phyloP scores from a whole-genome alignment of 73 alveolate species.

The Symbiodinium pilosum region DNA sequence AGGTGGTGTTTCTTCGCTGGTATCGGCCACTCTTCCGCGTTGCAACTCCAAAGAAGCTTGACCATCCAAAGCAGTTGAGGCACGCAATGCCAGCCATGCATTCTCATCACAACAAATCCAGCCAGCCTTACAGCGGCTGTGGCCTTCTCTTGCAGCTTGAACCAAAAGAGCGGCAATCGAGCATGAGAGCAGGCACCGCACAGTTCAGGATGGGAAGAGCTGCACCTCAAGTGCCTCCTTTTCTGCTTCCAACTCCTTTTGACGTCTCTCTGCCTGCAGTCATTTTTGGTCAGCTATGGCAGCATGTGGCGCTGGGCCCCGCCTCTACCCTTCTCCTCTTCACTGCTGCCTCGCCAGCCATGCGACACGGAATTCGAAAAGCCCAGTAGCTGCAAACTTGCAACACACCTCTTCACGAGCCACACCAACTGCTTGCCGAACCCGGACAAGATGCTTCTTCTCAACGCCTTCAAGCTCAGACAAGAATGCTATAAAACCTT shows the following conservation, averaged over 20 bases:
- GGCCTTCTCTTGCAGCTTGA: too few species aligned
- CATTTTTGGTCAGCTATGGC: too few species aligned
- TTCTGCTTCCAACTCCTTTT: neutral
- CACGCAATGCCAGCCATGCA: too few species aligned
- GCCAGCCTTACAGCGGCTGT: too few species aligned
- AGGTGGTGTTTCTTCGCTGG: constrained; percentile 1
- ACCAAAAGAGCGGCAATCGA: too few species aligned
- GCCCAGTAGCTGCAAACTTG: too few species aligned
- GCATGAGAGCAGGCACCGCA: too few species aligned
- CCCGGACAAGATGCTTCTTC: neutral
- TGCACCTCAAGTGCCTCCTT: neutral
- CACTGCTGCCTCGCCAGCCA: neutral
- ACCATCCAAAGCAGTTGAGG: neutral
- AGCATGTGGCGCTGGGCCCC: too few species aligned
- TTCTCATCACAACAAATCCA: too few species aligned
- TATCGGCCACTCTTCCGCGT: constrained; percentile 8
- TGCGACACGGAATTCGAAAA: too few species aligned
- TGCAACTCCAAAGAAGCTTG: neutral
- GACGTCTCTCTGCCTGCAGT: neutral
- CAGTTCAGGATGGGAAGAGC: too few species aligned
- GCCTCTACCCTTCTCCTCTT: constrained; percentile 5
- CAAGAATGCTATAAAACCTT: neutral
- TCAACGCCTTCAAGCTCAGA: neutral
- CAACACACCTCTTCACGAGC: neutral
- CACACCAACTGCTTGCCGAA: constrained; percentile 16